These are phyloP conservation scores for Metarhizium rileyi DNA, from an alignment of 2,329 filamentous ascomycete species.

Conservation along the genomic window DNA sequence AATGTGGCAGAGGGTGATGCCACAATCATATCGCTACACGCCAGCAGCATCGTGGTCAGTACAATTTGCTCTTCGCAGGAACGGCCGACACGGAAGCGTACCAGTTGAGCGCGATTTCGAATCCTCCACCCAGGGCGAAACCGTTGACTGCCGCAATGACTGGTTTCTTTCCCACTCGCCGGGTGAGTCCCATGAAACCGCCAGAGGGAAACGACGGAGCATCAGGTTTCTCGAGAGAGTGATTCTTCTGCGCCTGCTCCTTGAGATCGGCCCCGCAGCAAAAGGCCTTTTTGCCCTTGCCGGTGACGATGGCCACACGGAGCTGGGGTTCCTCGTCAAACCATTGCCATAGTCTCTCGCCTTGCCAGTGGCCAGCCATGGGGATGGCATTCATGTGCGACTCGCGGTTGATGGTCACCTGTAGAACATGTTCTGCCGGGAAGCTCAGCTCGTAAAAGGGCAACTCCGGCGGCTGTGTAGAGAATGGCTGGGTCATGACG, in stretches of 20 bases:
- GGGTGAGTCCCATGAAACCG: conserved; percentile 40
- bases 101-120: conserved; percentile 47
- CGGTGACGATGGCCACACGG: conserved; percentile 39
- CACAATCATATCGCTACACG: conserved; percentile 40
- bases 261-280: conserved; percentile 46
- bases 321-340: conserved; percentile 40
- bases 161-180: conserved; percentile 48
- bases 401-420: conserved; percentile 43
- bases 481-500: conserved; percentile 8
- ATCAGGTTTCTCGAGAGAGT: conserved; percentile 11
- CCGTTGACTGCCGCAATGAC: conserved; percentile 52
- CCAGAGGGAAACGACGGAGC: conserved; percentile 21
- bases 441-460: conserved; percentile 26
- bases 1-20: conserved; percentile 41
- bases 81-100: conserved; percentile 20
- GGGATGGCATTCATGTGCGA: conserved; percentile 36
- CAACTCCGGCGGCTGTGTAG: conserved; percentile 9
- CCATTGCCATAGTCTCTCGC: conserved; percentile 40
- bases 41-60: no score
- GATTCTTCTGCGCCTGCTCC: conserved; percentile 26
- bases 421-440: conserved; percentile 35
- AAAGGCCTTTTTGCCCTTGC: conserved; percentile 41
- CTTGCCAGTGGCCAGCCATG: conserved; percentile 35
- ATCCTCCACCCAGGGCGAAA: conserved; percentile 45
- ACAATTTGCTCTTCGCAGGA: background rate